Conservation (phyloP, 1,139 yeast species). For the Protomyces inouyei region DNA sequence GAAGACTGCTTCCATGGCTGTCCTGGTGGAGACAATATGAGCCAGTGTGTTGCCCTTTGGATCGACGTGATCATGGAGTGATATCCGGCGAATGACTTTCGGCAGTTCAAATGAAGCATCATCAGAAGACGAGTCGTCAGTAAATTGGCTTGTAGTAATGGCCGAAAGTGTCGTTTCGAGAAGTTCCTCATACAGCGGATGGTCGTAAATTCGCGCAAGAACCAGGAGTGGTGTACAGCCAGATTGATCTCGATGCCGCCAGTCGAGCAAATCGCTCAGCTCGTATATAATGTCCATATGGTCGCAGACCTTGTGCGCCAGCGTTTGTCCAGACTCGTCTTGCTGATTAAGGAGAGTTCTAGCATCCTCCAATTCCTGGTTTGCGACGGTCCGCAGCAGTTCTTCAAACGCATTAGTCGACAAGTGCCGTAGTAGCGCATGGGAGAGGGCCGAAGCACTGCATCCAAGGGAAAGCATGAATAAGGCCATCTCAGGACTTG, state of each 20-base stretch:
- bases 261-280: slow-evolving; percentile 58
- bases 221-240: slow-evolving; percentile 79
- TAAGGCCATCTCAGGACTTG: neutral
- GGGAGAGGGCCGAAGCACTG: slow-evolving; percentile 5
- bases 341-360: slow-evolving; percentile 48
- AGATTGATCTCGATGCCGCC: slow-evolving; percentile 64
- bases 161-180: slow-evolving; percentile 48
- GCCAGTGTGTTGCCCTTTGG: slow-evolving; percentile 66
- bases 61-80: slow-evolving; percentile 56
- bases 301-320: slow-evolving; percentile 72
- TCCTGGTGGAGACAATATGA: slow-evolving; percentile 47
- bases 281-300: slow-evolving; percentile 50
- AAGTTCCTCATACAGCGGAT: slow-evolving; percentile 54
- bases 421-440: neutral
- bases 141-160: neutral
- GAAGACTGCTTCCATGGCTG: slow-evolving; percentile 7
- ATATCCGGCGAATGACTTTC: slow-evolving; percentile 41
- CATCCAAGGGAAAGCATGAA: slow-evolving; percentile 6
- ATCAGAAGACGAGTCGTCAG: neutral
- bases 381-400: neutral
- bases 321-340: slow-evolving; percentile 53
- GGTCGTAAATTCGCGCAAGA: slow-evolving; percentile 77
- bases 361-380: slow-evolving; percentile 42
- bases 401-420: neutral
- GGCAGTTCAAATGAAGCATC: slow-evolving; percentile 7